These are phyloP conservation scores for Bonia amplexicaulis DNA, from an alignment of 176 grass and related monocot species.

Conservation along the genomic window DNA sequence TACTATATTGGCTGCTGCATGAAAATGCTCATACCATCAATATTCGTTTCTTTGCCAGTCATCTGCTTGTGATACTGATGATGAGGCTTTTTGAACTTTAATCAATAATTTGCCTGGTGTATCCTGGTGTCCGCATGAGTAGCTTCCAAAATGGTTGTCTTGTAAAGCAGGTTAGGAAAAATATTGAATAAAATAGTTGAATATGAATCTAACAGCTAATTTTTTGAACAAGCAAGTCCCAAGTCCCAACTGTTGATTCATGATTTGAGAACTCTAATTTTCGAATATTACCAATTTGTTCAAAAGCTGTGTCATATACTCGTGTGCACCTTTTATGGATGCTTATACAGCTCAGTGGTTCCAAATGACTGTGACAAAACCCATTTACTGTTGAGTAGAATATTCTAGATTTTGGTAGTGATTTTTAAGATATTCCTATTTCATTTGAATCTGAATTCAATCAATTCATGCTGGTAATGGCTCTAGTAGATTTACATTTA, in stretches of 20 bases:
- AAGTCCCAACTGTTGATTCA: background rate
- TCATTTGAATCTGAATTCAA: background rate
- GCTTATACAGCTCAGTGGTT: background rate
- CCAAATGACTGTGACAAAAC: background rate
- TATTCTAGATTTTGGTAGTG: background rate
- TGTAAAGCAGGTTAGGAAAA: background rate
- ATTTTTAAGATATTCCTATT: background rate
- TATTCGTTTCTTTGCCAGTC: background rate
- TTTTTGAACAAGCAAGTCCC: background rate
- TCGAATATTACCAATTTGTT: background rate
- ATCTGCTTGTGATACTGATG: background rate
- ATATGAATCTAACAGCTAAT: background rate
- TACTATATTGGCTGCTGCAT: no score
- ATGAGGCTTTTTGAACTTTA: background rate
- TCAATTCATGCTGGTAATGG: background rate
- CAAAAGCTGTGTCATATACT: background rate
- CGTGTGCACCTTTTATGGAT: background rate
- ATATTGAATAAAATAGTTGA: background rate
- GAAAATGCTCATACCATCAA: no score
- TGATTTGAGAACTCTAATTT: background rate
- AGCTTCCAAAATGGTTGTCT: background rate
- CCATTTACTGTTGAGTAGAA: background rate
- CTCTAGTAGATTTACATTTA: background rate
- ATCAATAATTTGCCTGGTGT: background rate
- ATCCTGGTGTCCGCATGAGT: background rate